Evolutionary conservation across 73 alveolate species (phyloP).

Genomic region (Blepharisma stoltei): DNA sequence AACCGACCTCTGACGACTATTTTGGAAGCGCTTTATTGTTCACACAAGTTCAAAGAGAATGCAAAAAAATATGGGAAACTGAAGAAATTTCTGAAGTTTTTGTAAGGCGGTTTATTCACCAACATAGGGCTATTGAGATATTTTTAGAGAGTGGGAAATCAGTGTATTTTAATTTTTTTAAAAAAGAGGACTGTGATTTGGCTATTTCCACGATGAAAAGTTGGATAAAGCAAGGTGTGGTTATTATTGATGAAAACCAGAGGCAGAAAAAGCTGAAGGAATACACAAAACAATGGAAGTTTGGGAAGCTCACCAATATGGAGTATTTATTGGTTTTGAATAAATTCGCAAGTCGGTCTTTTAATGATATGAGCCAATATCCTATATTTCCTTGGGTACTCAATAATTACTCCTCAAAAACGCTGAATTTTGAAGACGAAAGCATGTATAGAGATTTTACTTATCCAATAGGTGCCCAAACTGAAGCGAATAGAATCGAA

Average conservation of each 20-base stretch:
- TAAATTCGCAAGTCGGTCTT: slow-evolving; percentile 82
- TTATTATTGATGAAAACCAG: slow-evolving; percentile 8
- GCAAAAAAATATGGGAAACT: neutral
- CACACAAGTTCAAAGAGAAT: neutral
- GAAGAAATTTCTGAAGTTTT: slow-evolving; percentile 37
- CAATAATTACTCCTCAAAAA: slow-evolving; percentile 57
- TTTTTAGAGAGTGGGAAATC: slow-evolving; percentile 42
- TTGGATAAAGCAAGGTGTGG: neutral
- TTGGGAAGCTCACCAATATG: slow-evolving; percentile 76
- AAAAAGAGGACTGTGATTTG: slow-evolving; percentile 7
- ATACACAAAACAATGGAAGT: slow-evolving; percentile 20
- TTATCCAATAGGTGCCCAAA: slow-evolving; percentile 94
- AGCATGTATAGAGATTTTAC: slow-evolving; percentile 81
- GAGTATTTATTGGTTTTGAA: slow-evolving; percentile 80
- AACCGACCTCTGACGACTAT: neutral
- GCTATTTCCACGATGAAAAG: slow-evolving; percentile 16
- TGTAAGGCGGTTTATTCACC: slow-evolving; percentile 46
- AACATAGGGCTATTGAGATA: slow-evolving; percentile 49
- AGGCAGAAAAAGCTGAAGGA: slow-evolving; percentile 23
- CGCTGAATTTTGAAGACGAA: slow-evolving; percentile 52
- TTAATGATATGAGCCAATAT: slow-evolving; percentile 89
- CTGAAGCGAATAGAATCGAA: neutral
- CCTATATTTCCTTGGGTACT: slow-evolving; percentile 97
- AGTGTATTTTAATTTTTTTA: slow-evolving; percentile 42
- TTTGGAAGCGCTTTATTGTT: slow-evolving; percentile 17